Evolutionary conservation across 257 asterid genomes (phyloP).

Genomic region (Osmanthus fragrans): DNA sequence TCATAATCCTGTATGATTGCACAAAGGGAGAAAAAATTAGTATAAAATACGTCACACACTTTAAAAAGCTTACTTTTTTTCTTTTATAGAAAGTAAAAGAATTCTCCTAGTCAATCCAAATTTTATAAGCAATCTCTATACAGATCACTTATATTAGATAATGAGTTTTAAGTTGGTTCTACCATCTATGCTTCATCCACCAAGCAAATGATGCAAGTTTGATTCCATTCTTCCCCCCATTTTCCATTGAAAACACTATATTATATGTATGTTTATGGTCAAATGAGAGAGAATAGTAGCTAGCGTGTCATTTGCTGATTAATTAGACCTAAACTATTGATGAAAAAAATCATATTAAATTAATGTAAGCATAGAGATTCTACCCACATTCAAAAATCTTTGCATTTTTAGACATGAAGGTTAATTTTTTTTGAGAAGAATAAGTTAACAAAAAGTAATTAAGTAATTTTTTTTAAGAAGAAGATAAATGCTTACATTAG

Average conservation of each 20-base stretch:
- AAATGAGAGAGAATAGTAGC: constrained; percentile 1
- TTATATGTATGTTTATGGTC: background rate
- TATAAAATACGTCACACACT: background rate
- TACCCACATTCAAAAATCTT: background rate
- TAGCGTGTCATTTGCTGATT: background rate
- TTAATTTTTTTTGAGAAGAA: background rate
- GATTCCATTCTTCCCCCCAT: background rate
- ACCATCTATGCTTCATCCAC: background rate
- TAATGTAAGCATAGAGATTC: background rate
- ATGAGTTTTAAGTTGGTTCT: constrained; percentile 1
- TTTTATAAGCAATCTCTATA: background rate
- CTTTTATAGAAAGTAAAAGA: background rate
- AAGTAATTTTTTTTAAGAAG: too few species aligned
- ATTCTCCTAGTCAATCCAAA: background rate
- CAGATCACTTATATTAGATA: background rate
- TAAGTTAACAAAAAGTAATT: background rate
- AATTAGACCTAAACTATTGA: background rate
- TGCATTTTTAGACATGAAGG: background rate
- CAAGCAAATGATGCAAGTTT: background rate
- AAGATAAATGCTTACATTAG: background rate
- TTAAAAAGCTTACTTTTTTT: background rate
- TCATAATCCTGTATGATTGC: background rate
- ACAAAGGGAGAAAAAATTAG: background rate
- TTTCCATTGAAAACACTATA: background rate
- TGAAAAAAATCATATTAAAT: background rate